Conservation (phyloP, 2,329 filamentous ascomycete genomes). For the Achaetomium macrosporum region DNA sequence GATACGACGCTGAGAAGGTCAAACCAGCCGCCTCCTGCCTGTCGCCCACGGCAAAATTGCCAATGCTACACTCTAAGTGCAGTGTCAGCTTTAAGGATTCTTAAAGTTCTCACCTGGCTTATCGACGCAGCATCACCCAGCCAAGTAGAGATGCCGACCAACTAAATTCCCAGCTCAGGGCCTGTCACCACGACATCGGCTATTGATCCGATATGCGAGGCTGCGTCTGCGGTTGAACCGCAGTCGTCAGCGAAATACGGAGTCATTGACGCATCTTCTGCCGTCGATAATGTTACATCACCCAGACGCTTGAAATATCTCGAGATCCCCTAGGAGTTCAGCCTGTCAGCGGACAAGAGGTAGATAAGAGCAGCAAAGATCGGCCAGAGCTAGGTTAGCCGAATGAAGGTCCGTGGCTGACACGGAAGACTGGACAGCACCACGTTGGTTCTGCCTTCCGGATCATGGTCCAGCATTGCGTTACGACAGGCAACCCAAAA, state of each 20-base stretch:
- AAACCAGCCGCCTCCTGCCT: conserved; percentile 11
- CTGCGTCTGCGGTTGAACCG: conserved; percentile 9
- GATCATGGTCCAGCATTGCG: background rate
- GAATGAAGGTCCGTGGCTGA: background rate
- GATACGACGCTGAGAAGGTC: conserved; percentile 13
- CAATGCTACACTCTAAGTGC: conserved; percentile 18
- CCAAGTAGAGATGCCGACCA: background rate
- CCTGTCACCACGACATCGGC: background rate
- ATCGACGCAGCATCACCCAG: background rate
- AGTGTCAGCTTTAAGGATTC: background rate
- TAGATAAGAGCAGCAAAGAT: background rate
- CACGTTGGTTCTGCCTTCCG: background rate
- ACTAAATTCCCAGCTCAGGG: background rate
- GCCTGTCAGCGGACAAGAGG: background rate
- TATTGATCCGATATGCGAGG: conserved; percentile 12
- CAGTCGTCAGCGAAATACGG: background rate
- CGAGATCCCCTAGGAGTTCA: conserved; percentile 3
- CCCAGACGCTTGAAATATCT: background rate
- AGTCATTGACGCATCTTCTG: background rate
- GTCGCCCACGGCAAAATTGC: conserved; percentile 18
- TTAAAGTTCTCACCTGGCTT: background rate
- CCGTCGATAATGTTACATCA: background rate
- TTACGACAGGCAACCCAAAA: background rate
- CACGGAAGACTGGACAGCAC: background rate
- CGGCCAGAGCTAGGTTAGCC: background rate